Percentiles rank a stretch among this genome's conserved stretches.
Conservation (phyloP, 2,329 filamentous ascomycete genomes). For the Zymoseptoria tritici region DNA sequence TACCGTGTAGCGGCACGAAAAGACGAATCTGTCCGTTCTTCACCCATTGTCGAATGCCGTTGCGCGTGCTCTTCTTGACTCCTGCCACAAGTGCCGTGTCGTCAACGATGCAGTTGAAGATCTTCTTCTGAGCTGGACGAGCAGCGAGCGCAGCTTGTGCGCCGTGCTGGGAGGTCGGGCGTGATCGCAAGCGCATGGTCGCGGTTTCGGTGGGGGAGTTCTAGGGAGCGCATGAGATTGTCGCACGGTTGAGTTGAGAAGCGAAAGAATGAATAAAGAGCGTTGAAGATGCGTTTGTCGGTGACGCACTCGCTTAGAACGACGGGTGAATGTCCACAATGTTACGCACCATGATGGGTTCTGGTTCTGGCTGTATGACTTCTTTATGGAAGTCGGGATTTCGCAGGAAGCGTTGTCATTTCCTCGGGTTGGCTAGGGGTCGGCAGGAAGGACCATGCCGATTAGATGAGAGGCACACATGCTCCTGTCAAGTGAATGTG, state of each 20-base stretch:
- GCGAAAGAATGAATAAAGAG: neutral
- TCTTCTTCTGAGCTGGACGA: conserved; percentile 32
- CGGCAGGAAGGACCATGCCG: neutral
- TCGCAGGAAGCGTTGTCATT: neutral
- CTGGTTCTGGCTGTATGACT: neutral
- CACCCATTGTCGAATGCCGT: conserved; percentile 47
- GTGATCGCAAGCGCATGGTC: conserved; percentile 23
- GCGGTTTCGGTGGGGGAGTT: conserved; percentile 5
- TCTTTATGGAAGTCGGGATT: neutral
- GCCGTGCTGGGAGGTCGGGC: conserved; percentile 23
- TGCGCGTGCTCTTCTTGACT: conserved; percentile 45
- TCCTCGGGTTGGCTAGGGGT: neutral
- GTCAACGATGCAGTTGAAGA: conserved; percentile 49
- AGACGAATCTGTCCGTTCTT: conserved; percentile 43
- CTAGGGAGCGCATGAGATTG: conserved; percentile 8
- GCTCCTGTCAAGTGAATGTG: neutral
- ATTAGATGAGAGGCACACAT: neutral
- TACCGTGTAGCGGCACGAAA: conserved; percentile 46
- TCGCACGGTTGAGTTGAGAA: neutral
- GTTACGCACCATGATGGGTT: neutral
- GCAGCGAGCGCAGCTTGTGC: conserved; percentile 10
- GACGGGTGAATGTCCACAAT: neutral
- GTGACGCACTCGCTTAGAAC: neutral
- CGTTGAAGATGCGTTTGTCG: neutral
- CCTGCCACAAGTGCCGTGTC: conserved; percentile 45